These are phyloP conservation scores for Primulina eburnea DNA, from an alignment of 257 asterid genomes.

Conservation along the genomic window DNA sequence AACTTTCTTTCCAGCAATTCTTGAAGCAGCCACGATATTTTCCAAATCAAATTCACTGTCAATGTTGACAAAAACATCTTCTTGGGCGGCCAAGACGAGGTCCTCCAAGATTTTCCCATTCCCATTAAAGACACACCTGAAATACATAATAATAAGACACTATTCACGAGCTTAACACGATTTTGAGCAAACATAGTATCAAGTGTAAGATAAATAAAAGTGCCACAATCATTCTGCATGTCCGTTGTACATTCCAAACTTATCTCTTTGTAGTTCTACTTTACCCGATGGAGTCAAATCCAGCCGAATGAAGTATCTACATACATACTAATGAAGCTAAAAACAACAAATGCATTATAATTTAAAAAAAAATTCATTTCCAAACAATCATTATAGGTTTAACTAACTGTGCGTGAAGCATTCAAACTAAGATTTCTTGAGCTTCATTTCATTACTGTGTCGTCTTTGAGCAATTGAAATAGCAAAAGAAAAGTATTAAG, in stretches of 20 bases:
- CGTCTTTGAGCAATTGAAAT: too few relatives aligned
- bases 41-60: conserved; percentile 96
- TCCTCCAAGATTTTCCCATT: conserved; percentile 89
- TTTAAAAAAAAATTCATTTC: not conserved
- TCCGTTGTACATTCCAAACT: not conserved
- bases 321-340: not conserved
- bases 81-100: conserved; percentile 85
- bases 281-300: not conserved
- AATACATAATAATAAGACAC: conserved; percentile 6
- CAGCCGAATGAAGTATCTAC: not conserved
- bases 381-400: not conserved
- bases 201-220: conserved; percentile 17
- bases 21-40: conserved; percentile 77
- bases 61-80: conserved; percentile 80
- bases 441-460: not conserved
- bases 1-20: conserved; percentile 76
- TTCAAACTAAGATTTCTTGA: not conserved
- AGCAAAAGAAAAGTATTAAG: not conserved
- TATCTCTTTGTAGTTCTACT: not conserved
- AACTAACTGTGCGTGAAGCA: not conserved
- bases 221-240: not conserved
- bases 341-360: not conserved
- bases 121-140: conserved; percentile 92
- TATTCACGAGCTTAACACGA: not conserved
- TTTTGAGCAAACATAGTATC: not conserved